phyloP scores from a whole-genome alignment of 2,329 filamentous ascomycete genomes.

The Colletotrichum sojae region DNA sequence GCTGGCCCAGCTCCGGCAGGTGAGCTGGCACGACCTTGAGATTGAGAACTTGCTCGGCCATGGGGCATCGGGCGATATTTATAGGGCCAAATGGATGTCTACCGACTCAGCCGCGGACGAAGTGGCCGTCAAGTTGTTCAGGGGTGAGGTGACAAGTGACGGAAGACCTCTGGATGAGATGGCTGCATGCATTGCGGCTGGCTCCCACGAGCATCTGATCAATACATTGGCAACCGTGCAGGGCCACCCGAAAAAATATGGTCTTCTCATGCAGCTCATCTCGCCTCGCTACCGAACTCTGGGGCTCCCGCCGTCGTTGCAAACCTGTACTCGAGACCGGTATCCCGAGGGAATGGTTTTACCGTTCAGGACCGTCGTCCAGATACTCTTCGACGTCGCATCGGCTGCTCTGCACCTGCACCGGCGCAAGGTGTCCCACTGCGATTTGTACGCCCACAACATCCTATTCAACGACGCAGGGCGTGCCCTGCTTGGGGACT shows the following conservation, averaged over 20 bases:
- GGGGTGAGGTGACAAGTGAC: slow-evolving; percentile 61
- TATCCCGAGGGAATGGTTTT: slow-evolving; percentile 52
- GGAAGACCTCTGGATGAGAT: slow-evolving; percentile 65
- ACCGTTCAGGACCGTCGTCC: slow-evolving; percentile 48
- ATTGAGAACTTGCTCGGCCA: slow-evolving; percentile 58
- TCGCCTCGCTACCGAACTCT: slow-evolving; percentile 58
- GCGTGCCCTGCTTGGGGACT: slow-evolving; percentile 62
- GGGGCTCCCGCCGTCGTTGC: slow-evolving; percentile 59
- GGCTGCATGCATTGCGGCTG: slow-evolving; percentile 61
- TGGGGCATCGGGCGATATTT: slow-evolving; percentile 63
- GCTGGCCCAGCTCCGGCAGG: slow-evolving; percentile 50
- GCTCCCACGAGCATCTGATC: slow-evolving; percentile 61
- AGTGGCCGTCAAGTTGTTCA: slow-evolving; percentile 65
- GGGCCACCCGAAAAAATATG: slow-evolving; percentile 56
- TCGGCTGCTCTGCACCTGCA: slow-evolving; percentile 61
- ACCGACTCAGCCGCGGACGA: slow-evolving; percentile 48
- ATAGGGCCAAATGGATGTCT: slow-evolving; percentile 54
- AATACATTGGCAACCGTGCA: slow-evolving; percentile 59
- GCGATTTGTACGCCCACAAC: slow-evolving; percentile 64
- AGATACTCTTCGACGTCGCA: slow-evolving; percentile 57
- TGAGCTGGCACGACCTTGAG: slow-evolving; percentile 58
- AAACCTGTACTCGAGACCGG: slow-evolving; percentile 61
- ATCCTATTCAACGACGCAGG: slow-evolving; percentile 57
- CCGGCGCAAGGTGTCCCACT: slow-evolving; percentile 58
- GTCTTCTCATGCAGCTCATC: slow-evolving; percentile 63